Evolutionary conservation across 2,329 filamentous ascomycete species (phyloP).

Genomic region (Clonostachys solani): DNA sequence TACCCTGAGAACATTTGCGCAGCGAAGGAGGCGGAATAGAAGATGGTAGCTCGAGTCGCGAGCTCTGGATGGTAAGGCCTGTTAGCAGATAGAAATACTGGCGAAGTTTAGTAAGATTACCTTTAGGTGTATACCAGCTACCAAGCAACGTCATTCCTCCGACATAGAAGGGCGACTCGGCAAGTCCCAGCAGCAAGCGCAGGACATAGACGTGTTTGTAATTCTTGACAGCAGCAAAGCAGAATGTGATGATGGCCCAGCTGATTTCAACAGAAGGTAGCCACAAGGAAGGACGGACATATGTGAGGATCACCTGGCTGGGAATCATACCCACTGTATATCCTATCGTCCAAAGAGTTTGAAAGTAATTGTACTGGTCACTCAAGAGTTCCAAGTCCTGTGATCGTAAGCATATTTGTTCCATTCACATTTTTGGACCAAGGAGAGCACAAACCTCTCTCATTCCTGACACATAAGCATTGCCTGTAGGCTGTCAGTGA

Average conservation of each 20-base stretch:
- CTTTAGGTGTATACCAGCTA: constrained; percentile 30
- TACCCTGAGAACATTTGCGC: constrained; percentile 38
- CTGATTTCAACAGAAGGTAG: constrained; percentile 25
- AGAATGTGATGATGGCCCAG: constrained; percentile 20
- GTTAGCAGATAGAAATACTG: too few species aligned
- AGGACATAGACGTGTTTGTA: constrained; percentile 24
- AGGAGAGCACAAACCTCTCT: constrained; percentile 25
- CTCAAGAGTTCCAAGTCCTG: constrained; percentile 39
- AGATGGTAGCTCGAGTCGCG: constrained; percentile 32
- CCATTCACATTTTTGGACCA: too few species aligned
- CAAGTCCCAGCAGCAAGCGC: constrained; percentile 32
- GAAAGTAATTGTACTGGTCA: constrained; percentile 47
- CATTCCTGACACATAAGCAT: constrained; percentile 33
- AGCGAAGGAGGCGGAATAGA: constrained; percentile 25
- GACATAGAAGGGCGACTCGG: constrained; percentile 25
- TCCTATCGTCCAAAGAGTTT: constrained; percentile 50
- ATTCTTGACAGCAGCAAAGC: constrained; percentile 26
- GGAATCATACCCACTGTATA: constrained; percentile 44
- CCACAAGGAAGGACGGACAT: constrained; percentile 28
- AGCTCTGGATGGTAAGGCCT: constrained; percentile 16
- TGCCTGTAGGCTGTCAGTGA: constrained; percentile 4
- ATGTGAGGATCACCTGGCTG: constrained; percentile 28
- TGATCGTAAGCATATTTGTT: too few species aligned
- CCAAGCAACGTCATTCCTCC: constrained; percentile 28
- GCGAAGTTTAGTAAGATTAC: too few species aligned